Conservation (phyloP, 768 basidiomycete genomes). For the Suillus subaureus region DNA sequence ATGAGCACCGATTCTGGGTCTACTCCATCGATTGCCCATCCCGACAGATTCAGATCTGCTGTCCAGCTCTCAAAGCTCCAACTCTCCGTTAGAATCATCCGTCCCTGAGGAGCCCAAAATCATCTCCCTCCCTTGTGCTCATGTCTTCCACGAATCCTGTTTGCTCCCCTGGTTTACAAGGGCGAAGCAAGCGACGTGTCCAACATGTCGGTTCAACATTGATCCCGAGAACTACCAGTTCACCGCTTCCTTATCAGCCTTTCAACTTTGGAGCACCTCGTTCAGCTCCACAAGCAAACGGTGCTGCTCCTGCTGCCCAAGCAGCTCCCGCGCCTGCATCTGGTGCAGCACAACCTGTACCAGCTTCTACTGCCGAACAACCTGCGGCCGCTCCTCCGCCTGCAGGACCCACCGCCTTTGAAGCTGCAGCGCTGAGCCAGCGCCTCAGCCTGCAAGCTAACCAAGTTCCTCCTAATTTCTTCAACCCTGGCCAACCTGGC, state of each 20-base stretch:
- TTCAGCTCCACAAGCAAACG: conserved; percentile 17
- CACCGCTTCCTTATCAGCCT: conserved; percentile 21
- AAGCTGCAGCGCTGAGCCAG: conserved; percentile 6
- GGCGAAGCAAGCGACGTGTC: conserved; percentile 79
- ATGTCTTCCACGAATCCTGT: conserved; percentile 80
- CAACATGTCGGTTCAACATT: conserved; percentile 81
- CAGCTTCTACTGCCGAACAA: conserved; percentile 1
- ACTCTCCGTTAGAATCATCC: conserved; percentile 11
- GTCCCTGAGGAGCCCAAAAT: conserved; percentile 42
- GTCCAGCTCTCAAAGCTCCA: conserved; percentile 11
- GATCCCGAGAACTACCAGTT: conserved; percentile 73
- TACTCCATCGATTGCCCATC: conserved; percentile 4
- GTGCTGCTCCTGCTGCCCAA: conserved; percentile 13
- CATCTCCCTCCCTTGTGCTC: conserved; percentile 76
- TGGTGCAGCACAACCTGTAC: background rate
- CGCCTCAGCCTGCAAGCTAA: conserved; percentile 7
- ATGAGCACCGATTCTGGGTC: conserved; percentile 25
- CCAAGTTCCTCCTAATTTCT: conserved; percentile 11
- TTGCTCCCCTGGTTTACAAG: conserved; percentile 83
- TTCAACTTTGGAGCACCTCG: conserved; percentile 16
- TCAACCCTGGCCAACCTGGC: conserved; percentile 9
- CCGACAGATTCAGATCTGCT: conserved; percentile 16
- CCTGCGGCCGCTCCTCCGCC: conserved; percentile 4
- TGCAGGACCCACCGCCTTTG: conserved; percentile 8
- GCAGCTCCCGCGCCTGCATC: conserved; percentile 12